Base-by-base conservation (phyloP, 164 flowering plant genomes). In the Aristolochia californica region DNA sequence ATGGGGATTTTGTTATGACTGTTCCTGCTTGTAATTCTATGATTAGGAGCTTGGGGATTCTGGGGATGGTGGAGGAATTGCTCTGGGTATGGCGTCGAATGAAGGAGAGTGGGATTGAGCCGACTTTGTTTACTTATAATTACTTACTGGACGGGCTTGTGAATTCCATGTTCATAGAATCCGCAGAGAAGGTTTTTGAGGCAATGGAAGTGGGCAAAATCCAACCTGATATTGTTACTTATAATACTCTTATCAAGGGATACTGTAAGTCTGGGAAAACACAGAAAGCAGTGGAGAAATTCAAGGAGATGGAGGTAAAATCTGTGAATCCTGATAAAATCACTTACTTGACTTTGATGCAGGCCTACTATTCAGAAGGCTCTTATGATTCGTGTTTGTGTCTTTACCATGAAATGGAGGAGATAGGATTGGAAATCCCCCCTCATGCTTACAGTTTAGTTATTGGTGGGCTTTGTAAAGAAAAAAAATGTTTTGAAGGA, bases 31-130 rank as follows among this genome's bases (percentile, higher is more conserved):
- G 79, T 0, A 86, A 90, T 80, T 69, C 77, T 55, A 71, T 90
- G 80, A 78, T 88, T 58, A 84, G 72, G 72, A 78, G 83, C 65
- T 82, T 84, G 73, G 97, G 97, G 24, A 68, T 60, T 58, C 55
- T 76, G 43, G 95, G 93, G 26, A 75, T 90, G 93, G 93, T 94
- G 23, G 96, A 90, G 76, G 96, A 94, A 61, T 65, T 94, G 75
- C 73, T 94, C 66, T 94, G 90, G 95, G 85, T 86, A 18, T 94
- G 97, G 97, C 67, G 82, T 2, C 25, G 65, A 50, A 90, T 88
- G 97, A 94, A 90, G 53, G 96, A 86, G 53, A 78, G 66, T 63
- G 89, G 81, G 43, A 75, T 94, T 67, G 96, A 84, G 48, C 97
- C 95, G 9, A 78, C 75, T 60, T 63, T 88, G 71, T 83, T 80